Percentiles rank a stretch among this genome's conserved stretches.
Evolutionary conservation across 2,329 filamentous ascomycete genomes (phyloP).

Genomic region (Fusarium decemcellulare): DNA sequence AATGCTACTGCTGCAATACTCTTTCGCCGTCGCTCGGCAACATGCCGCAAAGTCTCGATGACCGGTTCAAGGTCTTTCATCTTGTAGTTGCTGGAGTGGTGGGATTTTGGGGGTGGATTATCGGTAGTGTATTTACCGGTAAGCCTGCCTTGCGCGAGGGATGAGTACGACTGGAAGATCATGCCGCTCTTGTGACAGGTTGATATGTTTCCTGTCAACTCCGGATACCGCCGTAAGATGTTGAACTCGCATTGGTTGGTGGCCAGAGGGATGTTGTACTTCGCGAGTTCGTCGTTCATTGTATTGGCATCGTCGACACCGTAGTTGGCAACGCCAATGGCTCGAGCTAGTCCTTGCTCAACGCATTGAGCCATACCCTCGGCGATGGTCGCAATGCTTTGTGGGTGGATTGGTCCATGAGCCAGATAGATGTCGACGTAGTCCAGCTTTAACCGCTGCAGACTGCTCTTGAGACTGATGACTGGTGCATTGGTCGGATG

Average conservation of each 20-base stretch:
- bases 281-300: conserved; percentile 22
- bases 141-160: background rate
- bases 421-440: conserved; percentile 29
- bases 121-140: conserved; percentile 18
- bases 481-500: conserved; percentile 4
- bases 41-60: background rate
- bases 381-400: background rate
- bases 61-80: conserved; percentile 17
- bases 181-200: conserved; percentile 15
- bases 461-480: conserved; percentile 17
- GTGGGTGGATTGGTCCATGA: conserved; percentile 14
- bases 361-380: conserved; percentile 30
- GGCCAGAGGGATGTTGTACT: conserved; percentile 23
- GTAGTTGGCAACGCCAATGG: conserved; percentile 20
- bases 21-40: conserved; percentile 14
- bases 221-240: conserved; percentile 16
- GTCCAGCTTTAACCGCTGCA: conserved; percentile 10
- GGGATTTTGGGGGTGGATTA: background rate
- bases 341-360: conserved; percentile 11
- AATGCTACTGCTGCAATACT: conserved; percentile 8
- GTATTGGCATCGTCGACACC: background rate
- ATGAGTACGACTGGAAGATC: conserved; percentile 28
- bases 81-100: conserved; percentile 3
- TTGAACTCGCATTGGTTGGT: conserved; percentile 29
- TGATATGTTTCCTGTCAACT: conserved; percentile 3